These are phyloP conservation scores for Aspergillus carlsbadensis DNA, from an alignment of 495 filamentous ascomycete genomes.

Conservation along the genomic window DNA sequence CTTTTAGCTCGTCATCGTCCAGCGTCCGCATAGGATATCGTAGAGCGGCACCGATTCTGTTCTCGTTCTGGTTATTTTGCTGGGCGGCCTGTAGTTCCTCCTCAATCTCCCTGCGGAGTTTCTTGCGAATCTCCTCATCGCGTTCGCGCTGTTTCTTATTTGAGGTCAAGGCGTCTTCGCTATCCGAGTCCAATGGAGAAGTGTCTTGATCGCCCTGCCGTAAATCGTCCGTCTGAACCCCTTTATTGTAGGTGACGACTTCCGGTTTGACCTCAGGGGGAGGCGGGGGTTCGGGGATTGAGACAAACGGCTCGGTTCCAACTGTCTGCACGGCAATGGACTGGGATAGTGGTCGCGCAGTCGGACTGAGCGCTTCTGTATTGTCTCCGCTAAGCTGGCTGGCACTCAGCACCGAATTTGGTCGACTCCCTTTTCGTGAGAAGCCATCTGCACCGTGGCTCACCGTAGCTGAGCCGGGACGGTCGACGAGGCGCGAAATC, in stretches of 20 bases:
- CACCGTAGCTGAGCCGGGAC: constrained; percentile 70
- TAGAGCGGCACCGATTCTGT: constrained; percentile 40
- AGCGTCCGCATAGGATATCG: constrained; percentile 81
- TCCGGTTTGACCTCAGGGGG: constrained; percentile 74
- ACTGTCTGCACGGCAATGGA: constrained; percentile 65
- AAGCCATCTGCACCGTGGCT: constrained; percentile 61
- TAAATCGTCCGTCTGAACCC: constrained; percentile 72
- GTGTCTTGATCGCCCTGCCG: constrained; percentile 21
- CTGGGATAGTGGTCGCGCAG: constrained; percentile 39
- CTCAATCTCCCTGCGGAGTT: constrained; percentile 84
- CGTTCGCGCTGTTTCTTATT: constrained; percentile 74
- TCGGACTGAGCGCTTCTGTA: constrained; percentile 47
- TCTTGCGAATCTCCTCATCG: constrained; percentile 85
- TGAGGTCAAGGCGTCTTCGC: constrained; percentile 60
- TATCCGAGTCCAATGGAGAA: constrained; percentile 58
- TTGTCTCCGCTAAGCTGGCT: constrained; percentile 71
- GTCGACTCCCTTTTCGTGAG: constrained; percentile 72
- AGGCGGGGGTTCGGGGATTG: constrained; percentile 68
- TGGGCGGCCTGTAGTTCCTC: constrained; percentile 77
- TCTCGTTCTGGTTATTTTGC: constrained; percentile 53
- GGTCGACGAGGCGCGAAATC: constrained; percentile 75
- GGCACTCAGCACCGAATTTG: constrained; percentile 78
- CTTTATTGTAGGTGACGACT: constrained; percentile 91
- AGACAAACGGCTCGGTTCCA: constrained; percentile 64
- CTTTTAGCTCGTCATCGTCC: constrained; percentile 81